These are phyloP conservation scores for Lachnellula arida DNA, from an alignment of 2,329 filamentous ascomycete genomes.

Conservation along the genomic window DNA sequence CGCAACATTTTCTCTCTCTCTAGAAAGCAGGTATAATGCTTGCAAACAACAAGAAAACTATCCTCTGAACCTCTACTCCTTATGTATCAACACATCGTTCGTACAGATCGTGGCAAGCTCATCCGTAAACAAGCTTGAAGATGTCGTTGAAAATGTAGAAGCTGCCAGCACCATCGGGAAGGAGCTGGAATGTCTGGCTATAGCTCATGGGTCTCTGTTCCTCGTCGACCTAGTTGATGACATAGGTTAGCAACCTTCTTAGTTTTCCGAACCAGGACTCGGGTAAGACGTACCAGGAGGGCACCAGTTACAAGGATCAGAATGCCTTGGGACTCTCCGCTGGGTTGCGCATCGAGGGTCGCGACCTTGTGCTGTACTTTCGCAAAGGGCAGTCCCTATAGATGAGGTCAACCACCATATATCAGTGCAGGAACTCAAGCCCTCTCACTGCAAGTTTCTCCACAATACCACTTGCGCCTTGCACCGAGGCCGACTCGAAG, in stretches of 20 bases:
- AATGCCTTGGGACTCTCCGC: slow-evolving; percentile 61
- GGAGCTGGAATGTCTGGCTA: slow-evolving; percentile 82
- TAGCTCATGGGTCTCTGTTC: slow-evolving; percentile 86
- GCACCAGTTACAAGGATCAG: slow-evolving; percentile 85
- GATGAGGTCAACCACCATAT: slow-evolving; percentile 7
- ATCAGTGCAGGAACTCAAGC: background rate
- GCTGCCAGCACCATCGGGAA: slow-evolving; percentile 59
- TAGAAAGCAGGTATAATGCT: slow-evolving; percentile 24
- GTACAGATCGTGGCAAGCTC: background rate
- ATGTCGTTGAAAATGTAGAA: slow-evolving; percentile 93
- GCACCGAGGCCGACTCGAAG: slow-evolving; percentile 68
- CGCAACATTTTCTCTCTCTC: background rate
- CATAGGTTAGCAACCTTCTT: slow-evolving; percentile 5
- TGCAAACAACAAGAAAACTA: slow-evolving; percentile 15
- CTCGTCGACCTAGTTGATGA: slow-evolving; percentile 67
- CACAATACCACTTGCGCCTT: slow-evolving; percentile 62
- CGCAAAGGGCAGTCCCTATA: slow-evolving; percentile 70
- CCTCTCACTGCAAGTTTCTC: slow-evolving; percentile 73
- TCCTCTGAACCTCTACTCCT: slow-evolving; percentile 2
- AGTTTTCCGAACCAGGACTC: background rate
- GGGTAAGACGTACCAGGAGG: slow-evolving; percentile 61
- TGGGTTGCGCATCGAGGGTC: slow-evolving; percentile 81
- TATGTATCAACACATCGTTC: slow-evolving; percentile 18
- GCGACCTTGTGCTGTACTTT: slow-evolving; percentile 74
- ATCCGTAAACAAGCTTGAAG: slow-evolving; percentile 78